These are phyloP conservation scores for Anthoceros angustus DNA, from an alignment of 225 moss, liverwort and hornwort genomes.

Conservation along the genomic window DNA sequence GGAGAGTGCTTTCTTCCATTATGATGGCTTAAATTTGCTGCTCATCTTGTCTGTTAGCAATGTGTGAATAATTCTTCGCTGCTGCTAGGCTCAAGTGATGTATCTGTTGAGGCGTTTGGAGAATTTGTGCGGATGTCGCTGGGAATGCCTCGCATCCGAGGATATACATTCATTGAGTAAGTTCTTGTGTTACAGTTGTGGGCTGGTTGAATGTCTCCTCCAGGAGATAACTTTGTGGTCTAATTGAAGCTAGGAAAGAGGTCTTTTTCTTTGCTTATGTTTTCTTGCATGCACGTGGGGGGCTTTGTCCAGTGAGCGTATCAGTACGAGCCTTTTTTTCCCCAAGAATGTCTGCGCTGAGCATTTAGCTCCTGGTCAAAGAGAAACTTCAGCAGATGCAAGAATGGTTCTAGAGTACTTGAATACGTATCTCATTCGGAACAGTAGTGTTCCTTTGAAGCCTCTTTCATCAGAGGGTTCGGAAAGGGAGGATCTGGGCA, in stretches of 20 bases:
- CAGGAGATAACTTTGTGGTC: neutral
- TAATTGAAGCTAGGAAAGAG: neutral
- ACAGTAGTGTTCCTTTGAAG: neutral
- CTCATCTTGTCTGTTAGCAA: neutral
- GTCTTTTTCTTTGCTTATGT: neutral
- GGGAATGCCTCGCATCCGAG: constrained; percentile 33
- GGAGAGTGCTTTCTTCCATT: neutral
- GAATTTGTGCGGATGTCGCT: constrained; percentile 36
- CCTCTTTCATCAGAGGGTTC: neutral
- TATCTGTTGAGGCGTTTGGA: constrained; percentile 30
- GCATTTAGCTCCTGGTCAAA: constrained; percentile 5
- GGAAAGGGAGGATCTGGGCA: neutral
- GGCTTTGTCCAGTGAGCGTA: constrained; percentile 19
- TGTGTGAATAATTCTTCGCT: neutral
- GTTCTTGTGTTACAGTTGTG: neutral
- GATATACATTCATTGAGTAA: constrained; percentile 32
- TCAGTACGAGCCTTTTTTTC: constrained; percentile 25
- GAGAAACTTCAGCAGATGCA: constrained; percentile 10
- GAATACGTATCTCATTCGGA: neutral
- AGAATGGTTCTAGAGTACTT: constrained; percentile 21
- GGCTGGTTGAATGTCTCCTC: neutral
- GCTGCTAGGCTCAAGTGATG: constrained; percentile 12
- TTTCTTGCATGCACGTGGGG: neutral
- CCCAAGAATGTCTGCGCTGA: constrained; percentile 18
- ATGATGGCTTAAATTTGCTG: neutral